phyloP scores from a whole-genome alignment of 202 grass and related monocot genomes.

The Digitaria exilis region DNA sequence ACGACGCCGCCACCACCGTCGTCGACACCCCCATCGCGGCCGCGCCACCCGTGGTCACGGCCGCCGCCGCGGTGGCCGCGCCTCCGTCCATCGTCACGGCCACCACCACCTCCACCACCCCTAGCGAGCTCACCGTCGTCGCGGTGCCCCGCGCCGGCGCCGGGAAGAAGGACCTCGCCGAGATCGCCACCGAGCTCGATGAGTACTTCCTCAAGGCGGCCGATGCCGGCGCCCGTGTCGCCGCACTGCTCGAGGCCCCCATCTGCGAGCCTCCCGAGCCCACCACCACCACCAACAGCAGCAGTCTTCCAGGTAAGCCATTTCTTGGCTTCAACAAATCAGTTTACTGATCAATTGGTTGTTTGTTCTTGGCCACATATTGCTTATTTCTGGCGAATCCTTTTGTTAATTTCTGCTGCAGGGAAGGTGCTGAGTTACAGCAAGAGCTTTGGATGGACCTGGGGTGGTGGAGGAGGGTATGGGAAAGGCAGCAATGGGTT shows the following conservation, averaged over 20 bases:
- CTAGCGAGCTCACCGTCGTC: conserved; percentile 76
- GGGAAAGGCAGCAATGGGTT: conserved; percentile 49
- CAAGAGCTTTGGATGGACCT: conserved; percentile 77
- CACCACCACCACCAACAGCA: conserved; percentile 40
- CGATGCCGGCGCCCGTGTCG: conserved; percentile 73
- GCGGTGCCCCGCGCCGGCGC: conserved; percentile 54
- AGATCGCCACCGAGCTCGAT: conserved; percentile 90
- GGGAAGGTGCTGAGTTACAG: conserved; percentile 76
- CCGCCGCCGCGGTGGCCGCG: conserved; percentile 45
- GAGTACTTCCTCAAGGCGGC: conserved; percentile 99
- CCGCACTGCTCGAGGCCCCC: conserved; percentile 74
- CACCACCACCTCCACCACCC: conserved; percentile 58
- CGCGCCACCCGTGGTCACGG: conserved; percentile 33
- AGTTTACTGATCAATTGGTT: not conserved
- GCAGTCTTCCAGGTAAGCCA: conserved; percentile 58
- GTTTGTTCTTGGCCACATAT: conserved; percentile 21
- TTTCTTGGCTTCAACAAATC: not conserved
- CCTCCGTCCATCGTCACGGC: conserved; percentile 64
- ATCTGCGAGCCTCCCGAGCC: conserved; percentile 67
- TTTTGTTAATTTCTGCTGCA: conserved; percentile 38
- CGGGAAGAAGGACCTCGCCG: conserved; percentile 86
- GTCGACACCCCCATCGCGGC: conserved; percentile 42
- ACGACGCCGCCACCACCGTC: conserved; percentile 54
- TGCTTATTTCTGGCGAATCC: not conserved
- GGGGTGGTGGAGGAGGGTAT: conserved; percentile 44